Evolutionary conservation across 140 eudicot species (phyloP), one percentile per base, ranked within the genome.

Genomic region (Stevia rebaudiana): DNA sequence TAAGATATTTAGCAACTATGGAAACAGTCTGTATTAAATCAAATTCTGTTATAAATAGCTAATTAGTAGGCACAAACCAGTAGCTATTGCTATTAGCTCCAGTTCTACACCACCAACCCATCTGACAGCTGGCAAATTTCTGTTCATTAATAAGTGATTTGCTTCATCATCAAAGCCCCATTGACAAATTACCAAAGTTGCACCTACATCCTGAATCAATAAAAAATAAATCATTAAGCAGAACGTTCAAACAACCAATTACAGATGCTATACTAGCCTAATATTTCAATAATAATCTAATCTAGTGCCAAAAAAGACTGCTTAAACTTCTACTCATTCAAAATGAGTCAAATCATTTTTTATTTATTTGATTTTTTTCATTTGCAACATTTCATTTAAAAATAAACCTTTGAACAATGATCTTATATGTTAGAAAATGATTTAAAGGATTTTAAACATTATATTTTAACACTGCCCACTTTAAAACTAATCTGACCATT

Each of bases 151-250:
- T 24, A 94, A 76, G 76, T 94, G 99, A 83, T 94, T 94, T 68
- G 99, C 99, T 78, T 94, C 99, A 70, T 94, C 99, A 66, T 94
- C 99, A 78, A 94, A 94, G 8, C 99, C 99, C 99, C 99, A 94
- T 71, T 94, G 99, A 69, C 99, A 94, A 64, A 94, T 94, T 3
- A 94, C 99, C 86, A 94, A 74, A 9, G 99, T 88, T 31, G 99
- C 99, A 54, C 99, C 99, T 68, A 88, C 99, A 74, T 94, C 99
- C 99, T 91, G 86, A 71, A 57, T 13, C 24, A 3, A 1, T 18
- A 16, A 59, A 59, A 9, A n/a, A 11, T 12, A 11, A 69, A 39
- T 46, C 8, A 59, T 35, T 48, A 35, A 23, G 37, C 30, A 48
- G 30, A 40, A 58, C 37, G 49, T 11, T 42, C 22, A n/a, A 57